Evolutionary conservation across 257 asterid species (phyloP), one percentile per base, ranked within the genome.

Genomic region (Marsdenia floribunda): DNA sequence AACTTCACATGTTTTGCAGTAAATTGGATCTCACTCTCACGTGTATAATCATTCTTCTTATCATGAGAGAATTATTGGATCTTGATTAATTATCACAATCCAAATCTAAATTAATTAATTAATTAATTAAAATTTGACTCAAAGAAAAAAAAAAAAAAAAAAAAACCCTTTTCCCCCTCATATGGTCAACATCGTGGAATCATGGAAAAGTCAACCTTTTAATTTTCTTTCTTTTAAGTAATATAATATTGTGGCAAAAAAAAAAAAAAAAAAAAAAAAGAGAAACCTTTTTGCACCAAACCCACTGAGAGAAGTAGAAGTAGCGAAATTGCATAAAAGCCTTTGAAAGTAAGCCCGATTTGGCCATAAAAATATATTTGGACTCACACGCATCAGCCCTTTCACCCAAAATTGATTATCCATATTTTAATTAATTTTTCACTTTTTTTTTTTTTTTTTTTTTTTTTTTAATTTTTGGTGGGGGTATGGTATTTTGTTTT

Each of bases 11-110:
- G 81, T 53, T 29, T 58, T 21, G 76, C 72, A 73, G 29, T 76
- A 52, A 80, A 75, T 60, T 77, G 83, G 86, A 83, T 77, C 83
- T 79, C 74, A 65, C 55, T 78, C 55, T 78, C 77, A 65, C 77
- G 70, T 72, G 73, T 67, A 29, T 29, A 55, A 19, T 22, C 29
- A 44, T 60, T 21, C 33, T 13, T 52, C 42, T 24, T 15, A 52
- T 77, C 50, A 73, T 46, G n/a, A 33, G n/a, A 35, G 18, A 22
- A 68, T 73, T 26, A 58, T 78, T 70, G 46, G 59, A 53, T 37
- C 35, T 59, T 76, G 29, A 76, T 76, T 77, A 77, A 10, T 52
- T 3, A 55, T 15, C 52, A 19, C 22, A 60, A 73, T 42, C 81
- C 72, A 72, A 72, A 75, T 74, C 55, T 54, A 65, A 74, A 58